A percentile compares a stretch with the other conserved stretches of the same genome.
Conservation (phyloP, 2,329 filamentous ascomycete genomes). For the Aspergillus spinulosporus region DNA sequence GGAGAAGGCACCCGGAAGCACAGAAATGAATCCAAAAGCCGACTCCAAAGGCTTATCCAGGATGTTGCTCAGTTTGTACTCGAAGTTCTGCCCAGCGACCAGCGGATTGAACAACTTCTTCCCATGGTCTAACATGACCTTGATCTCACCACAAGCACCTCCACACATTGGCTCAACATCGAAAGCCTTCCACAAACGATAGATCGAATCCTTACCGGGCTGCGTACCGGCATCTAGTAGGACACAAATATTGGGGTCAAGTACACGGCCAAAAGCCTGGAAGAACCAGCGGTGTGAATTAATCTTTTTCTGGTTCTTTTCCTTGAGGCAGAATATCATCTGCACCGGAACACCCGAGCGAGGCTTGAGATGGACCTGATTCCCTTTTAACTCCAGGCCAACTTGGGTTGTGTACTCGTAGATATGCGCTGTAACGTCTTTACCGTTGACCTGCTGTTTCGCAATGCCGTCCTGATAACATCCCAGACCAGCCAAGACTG, state of each 20-base stretch:
- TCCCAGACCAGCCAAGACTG: conserved; percentile 86
- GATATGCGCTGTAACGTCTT: conserved; percentile 95
- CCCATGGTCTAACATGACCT: conserved; percentile 87
- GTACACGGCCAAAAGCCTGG: conserved; percentile 86
- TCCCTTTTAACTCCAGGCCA: conserved; percentile 84
- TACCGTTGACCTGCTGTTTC: conserved; percentile 94
- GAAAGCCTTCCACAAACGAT: conserved; percentile 98
- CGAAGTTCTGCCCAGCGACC: conserved; percentile 95
- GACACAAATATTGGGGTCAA: conserved; percentile 96
- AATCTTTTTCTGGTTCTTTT: conserved; percentile 99
- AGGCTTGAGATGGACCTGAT: conserved; percentile 78
- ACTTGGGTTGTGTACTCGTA: conserved; percentile 70
- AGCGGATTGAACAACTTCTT: conserved; percentile 90
- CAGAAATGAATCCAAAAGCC: conserved; percentile 95
- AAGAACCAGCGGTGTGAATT: conserved; percentile 99
- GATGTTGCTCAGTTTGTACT: conserved; percentile 99
- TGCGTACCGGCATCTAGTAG: conserved; percentile 94
- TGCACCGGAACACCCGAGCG: conserved; percentile 86
- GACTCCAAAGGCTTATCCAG: conserved; percentile 97
- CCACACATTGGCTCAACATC: conserved; percentile 97
- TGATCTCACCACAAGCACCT: conserved; percentile 97
- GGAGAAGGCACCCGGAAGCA: conserved; percentile 96
- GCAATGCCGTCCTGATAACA: conserved; percentile 98
- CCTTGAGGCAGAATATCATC: conserved; percentile 96
- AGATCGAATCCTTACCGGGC: conserved; percentile 90